These are phyloP conservation scores for Epichloe festucae DNA, from an alignment of 2,329 filamentous ascomycete genomes.

Conservation along the genomic window DNA sequence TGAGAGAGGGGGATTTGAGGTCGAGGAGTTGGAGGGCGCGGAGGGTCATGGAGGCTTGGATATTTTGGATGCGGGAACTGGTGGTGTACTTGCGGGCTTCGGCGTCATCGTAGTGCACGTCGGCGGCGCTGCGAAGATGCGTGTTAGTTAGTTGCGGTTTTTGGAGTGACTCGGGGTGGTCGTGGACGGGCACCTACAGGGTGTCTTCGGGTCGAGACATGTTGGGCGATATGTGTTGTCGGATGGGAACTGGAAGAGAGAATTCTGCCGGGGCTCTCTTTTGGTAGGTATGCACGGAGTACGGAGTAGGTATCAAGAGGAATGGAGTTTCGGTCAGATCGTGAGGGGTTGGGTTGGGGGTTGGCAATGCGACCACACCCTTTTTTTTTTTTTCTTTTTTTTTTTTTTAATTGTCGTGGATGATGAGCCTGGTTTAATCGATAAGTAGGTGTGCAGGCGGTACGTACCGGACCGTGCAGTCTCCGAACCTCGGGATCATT, in stretches of 20 bases:
- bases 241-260: neutral
- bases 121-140: constrained; percentile 56
- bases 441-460: constrained; percentile 3
- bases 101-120: constrained; percentile 93
- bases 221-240: constrained; percentile 19
- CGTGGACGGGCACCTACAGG: constrained; percentile 44
- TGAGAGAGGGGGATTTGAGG: constrained; percentile 66
- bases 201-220: constrained; percentile 98
- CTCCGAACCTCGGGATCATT: neutral
- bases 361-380: neutral
- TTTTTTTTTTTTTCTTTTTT: neutral
- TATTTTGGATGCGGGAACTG: constrained; percentile 85
- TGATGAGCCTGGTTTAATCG: constrained; percentile 5
- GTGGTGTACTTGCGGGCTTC: constrained; percentile 98
- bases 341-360: neutral
- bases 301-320: no score
- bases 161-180: neutral
- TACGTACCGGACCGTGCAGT: no score
- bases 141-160: neutral
- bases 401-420: constrained; percentile 2
- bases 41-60: constrained; percentile 89
- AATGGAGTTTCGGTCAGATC: neutral
- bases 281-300: no score
- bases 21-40: constrained; percentile 85
- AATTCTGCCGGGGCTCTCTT: no score